phyloP scores from a whole-genome alignment of 495 filamentous ascomycete species.

The Penicilliopsis zonata region DNA sequence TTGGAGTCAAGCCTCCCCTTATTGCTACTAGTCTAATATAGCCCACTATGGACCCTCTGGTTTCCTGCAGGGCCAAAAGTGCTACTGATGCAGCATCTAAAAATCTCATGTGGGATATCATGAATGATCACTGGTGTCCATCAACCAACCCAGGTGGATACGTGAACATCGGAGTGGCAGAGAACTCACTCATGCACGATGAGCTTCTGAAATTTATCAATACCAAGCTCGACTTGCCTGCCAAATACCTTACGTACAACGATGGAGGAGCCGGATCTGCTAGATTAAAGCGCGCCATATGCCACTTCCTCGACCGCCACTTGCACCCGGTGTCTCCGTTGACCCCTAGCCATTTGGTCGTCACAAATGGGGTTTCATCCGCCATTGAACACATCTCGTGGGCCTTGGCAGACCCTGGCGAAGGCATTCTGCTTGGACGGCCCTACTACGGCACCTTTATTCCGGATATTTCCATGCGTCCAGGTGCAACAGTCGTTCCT shows the following conservation, averaged over 20 bases:
- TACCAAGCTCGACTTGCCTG: constrained; percentile 15
- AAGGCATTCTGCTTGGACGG: constrained; percentile 36
- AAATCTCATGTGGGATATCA: constrained; percentile 16
- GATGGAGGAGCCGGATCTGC: constrained; percentile 20
- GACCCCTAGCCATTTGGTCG: constrained; percentile 23
- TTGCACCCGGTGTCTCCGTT: constrained; percentile 28
- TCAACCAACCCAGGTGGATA: constrained; percentile 19
- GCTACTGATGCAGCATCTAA: no score
- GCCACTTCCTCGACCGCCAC: constrained; percentile 30
- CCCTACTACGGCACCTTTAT: constrained; percentile 41
- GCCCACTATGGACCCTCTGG: no score
- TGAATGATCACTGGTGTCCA: constrained; percentile 13
- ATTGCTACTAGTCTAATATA: no score
- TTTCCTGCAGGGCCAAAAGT: no score
- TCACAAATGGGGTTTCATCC: constrained; percentile 36
- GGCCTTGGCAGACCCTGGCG: constrained; percentile 30
- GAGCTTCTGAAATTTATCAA: constrained; percentile 19
- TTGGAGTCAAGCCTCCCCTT: no score
- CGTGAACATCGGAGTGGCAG: constrained; percentile 28
- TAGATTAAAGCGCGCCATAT: constrained; percentile 26
- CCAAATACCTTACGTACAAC: constrained; percentile 31
- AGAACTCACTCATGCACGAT: constrained; percentile 29
- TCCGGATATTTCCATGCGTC: constrained; percentile 13
- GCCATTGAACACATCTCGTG: constrained; percentile 34
- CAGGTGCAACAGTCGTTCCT: constrained; percentile 21